phyloP scores from a whole-genome alignment of 2,329 filamentous ascomycete genomes.

The Alternaria sp. region DNA sequence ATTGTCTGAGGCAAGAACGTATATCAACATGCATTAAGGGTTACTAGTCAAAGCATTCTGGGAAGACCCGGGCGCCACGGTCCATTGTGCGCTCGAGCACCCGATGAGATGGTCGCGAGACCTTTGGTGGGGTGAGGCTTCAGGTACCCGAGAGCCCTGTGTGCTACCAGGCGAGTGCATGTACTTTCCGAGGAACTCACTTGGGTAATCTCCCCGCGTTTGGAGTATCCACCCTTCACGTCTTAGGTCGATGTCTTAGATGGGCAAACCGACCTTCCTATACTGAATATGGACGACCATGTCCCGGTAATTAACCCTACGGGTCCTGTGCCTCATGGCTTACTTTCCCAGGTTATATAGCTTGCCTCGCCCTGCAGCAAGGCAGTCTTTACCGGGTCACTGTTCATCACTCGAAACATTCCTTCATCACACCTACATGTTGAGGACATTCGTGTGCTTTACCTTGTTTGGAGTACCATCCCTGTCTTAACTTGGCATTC shows the following conservation, averaged over 20 bases:
- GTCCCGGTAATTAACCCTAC: constrained; percentile 28
- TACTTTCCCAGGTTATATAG: constrained; percentile 31
- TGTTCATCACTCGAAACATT: constrained; percentile 41
- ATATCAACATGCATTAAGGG: not conserved
- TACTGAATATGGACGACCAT: constrained; percentile 24
- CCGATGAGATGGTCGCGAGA: constrained; percentile 10
- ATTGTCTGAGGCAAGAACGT: not conserved
- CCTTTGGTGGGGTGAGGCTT: constrained; percentile 13
- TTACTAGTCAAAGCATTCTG: not conserved
- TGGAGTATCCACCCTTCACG: constrained; percentile 25
- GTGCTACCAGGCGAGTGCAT: constrained; percentile 26
- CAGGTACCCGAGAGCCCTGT: constrained; percentile 23
- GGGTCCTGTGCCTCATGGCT: constrained; percentile 7
- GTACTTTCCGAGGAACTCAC: constrained; percentile 30
- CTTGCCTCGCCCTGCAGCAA: constrained; percentile 10
- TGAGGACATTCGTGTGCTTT: constrained; percentile 6
- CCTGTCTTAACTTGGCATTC: constrained; percentile 22
- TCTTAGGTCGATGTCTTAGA: constrained; percentile 29
- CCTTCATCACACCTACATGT: constrained; percentile 22
- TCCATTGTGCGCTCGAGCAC: constrained; percentile 2
- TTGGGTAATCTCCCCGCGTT: constrained; percentile 30
- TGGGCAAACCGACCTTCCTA: constrained; percentile 31
- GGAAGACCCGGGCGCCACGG: not conserved
- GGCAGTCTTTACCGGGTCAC: constrained; percentile 23
- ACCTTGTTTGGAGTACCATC: constrained; percentile 18